Base-by-base conservation (phyloP, 768 basidiomycete species). In the Baorangia bicolor region DNA sequence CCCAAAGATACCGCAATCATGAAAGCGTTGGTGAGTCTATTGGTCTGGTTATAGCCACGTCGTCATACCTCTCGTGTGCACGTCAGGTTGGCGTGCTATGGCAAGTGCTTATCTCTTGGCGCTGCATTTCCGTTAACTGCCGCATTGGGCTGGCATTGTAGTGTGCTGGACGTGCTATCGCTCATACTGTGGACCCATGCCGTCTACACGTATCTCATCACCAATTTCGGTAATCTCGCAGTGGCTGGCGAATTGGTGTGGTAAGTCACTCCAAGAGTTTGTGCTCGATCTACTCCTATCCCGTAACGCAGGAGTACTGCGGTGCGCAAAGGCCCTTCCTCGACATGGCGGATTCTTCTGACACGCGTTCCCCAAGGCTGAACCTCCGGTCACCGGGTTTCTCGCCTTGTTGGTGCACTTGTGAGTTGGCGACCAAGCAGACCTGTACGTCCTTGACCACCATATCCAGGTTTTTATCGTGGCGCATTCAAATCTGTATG, bases 401-500 rank as follows among this genome's bases (percentile, higher is more conserved):
- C 45, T 53, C 18, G 51, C 51, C 1, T 27, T 53, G 9, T 53
- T 43, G 9, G 51, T 53, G 20, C 51, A 53, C 35, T 31, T 53
- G 51, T 53, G 35, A 45, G 51, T 53, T 13, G 13, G 0, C 8
- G 16, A 41, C 2, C 49, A 33, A 37, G 12, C 18, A 4, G 8
- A 18, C 6, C 9, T 37, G 14, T 4, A 10, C 7, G 9, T 21
- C 9, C 23, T 46, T 13, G 34, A 13, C 7, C 20, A 28, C 10
- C 10, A 5, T 35, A 34, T n/a, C 31, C 43, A 53, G 51, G 9
- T 53, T 45, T 31, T 12, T 53, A 38, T 38, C 51, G 28, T 53
- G 51, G 51, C 51, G 43, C 27, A 53, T 53, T 20, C 51, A 53
- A 30, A 30, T 53, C 10, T 23, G 51, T 53, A 38, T 30, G 51